These are phyloP conservation scores for Linanthus parryae DNA, from an alignment of 148 eudicot genomes.

Conservation along the genomic window DNA sequence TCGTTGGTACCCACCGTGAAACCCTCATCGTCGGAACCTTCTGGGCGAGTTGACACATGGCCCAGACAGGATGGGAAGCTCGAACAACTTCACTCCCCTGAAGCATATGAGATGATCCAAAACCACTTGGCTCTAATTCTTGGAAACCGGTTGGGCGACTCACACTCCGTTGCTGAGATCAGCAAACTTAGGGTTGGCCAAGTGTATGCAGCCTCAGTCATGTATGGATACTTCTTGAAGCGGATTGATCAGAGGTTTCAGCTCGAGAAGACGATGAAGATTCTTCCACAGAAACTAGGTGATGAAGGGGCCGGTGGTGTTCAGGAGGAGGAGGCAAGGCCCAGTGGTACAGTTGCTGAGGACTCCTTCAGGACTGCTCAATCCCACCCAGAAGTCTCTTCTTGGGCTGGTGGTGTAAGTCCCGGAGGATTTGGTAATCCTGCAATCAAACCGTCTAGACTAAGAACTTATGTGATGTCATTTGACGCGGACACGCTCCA, in stretches of 20 bases:
- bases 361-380: slow-evolving; percentile 21
- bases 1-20: slow-evolving; percentile 57
- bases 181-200: slow-evolving; percentile 92
- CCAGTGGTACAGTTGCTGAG: slow-evolving; percentile 10
- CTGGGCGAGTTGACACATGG: slow-evolving; percentile 65
- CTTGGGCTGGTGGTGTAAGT: slow-evolving; percentile 46
- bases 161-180: slow-evolving; percentile 59
- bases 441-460: slow-evolving; percentile 63
- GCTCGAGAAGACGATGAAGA: slow-evolving; percentile 79
- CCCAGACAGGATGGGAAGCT: slow-evolving; percentile 57
- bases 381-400: slow-evolving; percentile 57
- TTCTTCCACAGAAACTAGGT: slow-evolving; percentile 50
- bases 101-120: slow-evolving; percentile 92
- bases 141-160: slow-evolving; percentile 61
- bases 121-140: slow-evolving; percentile 87
- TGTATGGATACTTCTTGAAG: slow-evolving; percentile 95
- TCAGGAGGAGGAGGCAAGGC: slow-evolving; percentile 18
- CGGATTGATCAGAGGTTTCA: slow-evolving; percentile 91
- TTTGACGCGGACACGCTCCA: slow-evolving; percentile 85
- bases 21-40: slow-evolving; percentile 42
- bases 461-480: slow-evolving; percentile 82
- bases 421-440: slow-evolving; percentile 37
- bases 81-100: slow-evolving; percentile 71
- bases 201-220: slow-evolving; percentile 93
- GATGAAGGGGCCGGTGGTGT: slow-evolving; percentile 25